Percentiles rank a stretch among this genome's conserved stretches.
Evolutionary conservation across 1,284 basidiomycete species (phyloP).

Genomic region (Ganoderma meredithae): DNA sequence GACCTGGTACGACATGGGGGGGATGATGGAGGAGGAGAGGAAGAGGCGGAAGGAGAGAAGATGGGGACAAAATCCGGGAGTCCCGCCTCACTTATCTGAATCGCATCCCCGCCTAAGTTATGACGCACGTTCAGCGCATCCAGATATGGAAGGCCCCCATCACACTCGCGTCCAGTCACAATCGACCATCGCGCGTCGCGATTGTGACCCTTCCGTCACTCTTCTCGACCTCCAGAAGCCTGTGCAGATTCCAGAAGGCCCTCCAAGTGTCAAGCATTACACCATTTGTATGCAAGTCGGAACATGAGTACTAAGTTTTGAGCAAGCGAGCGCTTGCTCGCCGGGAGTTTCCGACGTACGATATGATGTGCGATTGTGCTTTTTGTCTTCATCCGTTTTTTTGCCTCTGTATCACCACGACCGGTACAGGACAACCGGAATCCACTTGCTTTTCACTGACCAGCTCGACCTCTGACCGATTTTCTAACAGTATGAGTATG

Average conservation of each 20-base stretch:
- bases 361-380: no score
- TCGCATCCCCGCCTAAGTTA: slow-evolving; percentile 18
- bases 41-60: slow-evolving; percentile 5
- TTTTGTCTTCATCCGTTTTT: no score
- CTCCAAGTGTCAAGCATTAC: not conserved
- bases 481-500: no score
- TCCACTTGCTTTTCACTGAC: no score
- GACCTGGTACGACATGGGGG: slow-evolving; percentile 60
- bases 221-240: not conserved
- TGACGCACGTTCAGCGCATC: slow-evolving; percentile 33
- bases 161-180: slow-evolving; percentile 33
- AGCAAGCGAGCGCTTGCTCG: no score
- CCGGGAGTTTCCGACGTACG: no score
- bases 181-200: slow-evolving; percentile 15
- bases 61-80: slow-evolving; percentile 23
- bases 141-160: slow-evolving; percentile 25
- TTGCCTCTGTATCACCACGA: no score
- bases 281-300: no score
- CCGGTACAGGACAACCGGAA: no score
- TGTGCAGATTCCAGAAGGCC: no score
- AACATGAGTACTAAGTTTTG: no score
- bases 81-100: not conserved
- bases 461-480: no score
- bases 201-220: slow-evolving; percentile 12
- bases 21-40: slow-evolving; percentile 39